Percentiles rank a stretch among this genome's conserved stretches.
phyloP scores from a whole-genome alignment of 2,329 filamentous ascomycete genomes.

The Chalaropsis thielavioides region DNA sequence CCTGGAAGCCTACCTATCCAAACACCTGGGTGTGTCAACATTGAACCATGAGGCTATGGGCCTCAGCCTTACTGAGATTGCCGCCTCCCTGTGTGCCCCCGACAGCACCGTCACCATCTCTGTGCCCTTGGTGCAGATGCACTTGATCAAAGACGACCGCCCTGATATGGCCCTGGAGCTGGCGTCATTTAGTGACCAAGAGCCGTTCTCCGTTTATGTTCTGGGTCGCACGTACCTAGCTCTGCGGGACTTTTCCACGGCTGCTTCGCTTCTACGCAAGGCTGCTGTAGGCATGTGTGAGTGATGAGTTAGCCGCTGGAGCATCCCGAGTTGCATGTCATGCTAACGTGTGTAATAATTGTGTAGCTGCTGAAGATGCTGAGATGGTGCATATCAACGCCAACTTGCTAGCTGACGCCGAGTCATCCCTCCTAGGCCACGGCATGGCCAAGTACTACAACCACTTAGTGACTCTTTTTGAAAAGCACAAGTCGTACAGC shows the following conservation, averaged over 20 bases:
- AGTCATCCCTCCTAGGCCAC: conserved; percentile 52
- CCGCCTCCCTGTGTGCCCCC: conserved; percentile 48
- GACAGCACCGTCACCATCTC: conserved; percentile 53
- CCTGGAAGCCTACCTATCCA: conserved; percentile 44
- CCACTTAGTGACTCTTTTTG: conserved; percentile 71
- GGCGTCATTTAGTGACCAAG: conserved; percentile 39
- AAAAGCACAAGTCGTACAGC: conserved; percentile 60
- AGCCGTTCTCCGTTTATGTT: conserved; percentile 60
- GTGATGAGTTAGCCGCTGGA: conserved; percentile 27
- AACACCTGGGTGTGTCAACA: conserved; percentile 48
- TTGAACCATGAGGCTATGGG: conserved; percentile 37
- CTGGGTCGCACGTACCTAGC: conserved; percentile 67
- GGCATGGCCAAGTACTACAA: conserved; percentile 75
- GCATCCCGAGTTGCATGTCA: background rate
- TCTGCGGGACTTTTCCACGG: conserved; percentile 56
- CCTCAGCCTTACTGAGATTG: conserved; percentile 49
- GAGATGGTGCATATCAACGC: conserved; percentile 28
- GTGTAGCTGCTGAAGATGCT: conserved; percentile 32
- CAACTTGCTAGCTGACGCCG: conserved; percentile 22
- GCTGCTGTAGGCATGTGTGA: conserved; percentile 71
- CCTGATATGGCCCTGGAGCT: conserved; percentile 46
- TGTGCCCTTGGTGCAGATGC: conserved; percentile 46
- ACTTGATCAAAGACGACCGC: conserved; percentile 43
- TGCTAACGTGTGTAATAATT: conserved; percentile 20
- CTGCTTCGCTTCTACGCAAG: conserved; percentile 64